These are phyloP conservation scores for Verticillium zaregamsianum DNA, from an alignment of 2,329 filamentous ascomycete species.

Conservation along the genomic window DNA sequence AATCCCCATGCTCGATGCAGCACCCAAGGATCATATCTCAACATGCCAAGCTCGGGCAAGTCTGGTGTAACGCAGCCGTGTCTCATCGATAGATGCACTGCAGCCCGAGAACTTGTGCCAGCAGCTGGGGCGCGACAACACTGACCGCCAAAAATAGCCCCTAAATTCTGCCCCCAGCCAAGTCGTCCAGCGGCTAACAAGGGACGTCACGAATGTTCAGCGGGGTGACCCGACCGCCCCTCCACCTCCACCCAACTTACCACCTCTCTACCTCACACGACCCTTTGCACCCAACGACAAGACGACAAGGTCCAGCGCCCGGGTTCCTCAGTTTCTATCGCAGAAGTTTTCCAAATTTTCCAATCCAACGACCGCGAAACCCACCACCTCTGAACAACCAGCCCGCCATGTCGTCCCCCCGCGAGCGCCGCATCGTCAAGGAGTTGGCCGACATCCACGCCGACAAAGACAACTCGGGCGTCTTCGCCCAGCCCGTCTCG, in stretches of 20 bases:
- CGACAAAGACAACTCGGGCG: conserved; percentile 70
- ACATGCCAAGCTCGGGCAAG: background rate
- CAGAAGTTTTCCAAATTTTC: background rate
- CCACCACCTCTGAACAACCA: background rate
- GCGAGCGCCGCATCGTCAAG: conserved; percentile 63
- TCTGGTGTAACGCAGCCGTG: background rate
- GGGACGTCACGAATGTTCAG: background rate
- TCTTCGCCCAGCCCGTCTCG: conserved; percentile 62
- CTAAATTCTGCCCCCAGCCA: background rate
- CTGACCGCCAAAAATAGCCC: background rate
- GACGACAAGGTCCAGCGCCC: background rate
- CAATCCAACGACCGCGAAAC: background rate
- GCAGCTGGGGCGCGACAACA: background rate
- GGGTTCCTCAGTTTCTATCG: background rate
- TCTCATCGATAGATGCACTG: background rate
- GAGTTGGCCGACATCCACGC: conserved; percentile 71
- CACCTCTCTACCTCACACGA: background rate
- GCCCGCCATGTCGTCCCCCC: conserved; percentile 42
- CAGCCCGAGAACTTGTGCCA: background rate
- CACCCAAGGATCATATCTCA: background rate
- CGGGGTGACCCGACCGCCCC: background rate
- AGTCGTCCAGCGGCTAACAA: background rate
- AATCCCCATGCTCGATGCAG: no score
- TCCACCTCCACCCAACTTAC: background rate
- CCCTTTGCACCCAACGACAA: background rate